Conservation (phyloP, 2,329 filamentous ascomycete species). For the Fusarium sarcochroum region DNA sequence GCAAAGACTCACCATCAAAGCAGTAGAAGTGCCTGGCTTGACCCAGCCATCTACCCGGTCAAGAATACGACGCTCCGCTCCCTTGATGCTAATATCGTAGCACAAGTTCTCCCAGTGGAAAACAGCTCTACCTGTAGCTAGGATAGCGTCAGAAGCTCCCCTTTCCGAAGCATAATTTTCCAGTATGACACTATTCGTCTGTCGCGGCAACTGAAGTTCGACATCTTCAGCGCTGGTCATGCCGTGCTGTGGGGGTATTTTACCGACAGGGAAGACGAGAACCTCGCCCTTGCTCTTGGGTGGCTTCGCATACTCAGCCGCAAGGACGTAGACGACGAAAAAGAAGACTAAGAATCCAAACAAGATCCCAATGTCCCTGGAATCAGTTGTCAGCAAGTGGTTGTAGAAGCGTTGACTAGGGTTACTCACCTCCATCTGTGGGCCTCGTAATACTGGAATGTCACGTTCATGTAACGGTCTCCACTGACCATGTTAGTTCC, state of each 20-base stretch:
- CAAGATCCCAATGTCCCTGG: slow-evolving; percentile 74
- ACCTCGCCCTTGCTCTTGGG: slow-evolving; percentile 75
- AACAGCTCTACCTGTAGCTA: slow-evolving; percentile 53
- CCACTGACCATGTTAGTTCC: slow-evolving; percentile 69
- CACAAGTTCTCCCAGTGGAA: slow-evolving; percentile 80
- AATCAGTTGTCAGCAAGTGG: no score
- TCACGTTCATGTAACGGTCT: slow-evolving; percentile 69
- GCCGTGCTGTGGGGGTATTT: slow-evolving; percentile 61
- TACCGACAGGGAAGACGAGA: slow-evolving; percentile 71
- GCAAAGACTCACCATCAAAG: slow-evolving; percentile 47
- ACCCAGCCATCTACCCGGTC: slow-evolving; percentile 83
- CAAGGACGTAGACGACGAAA: slow-evolving; percentile 72
- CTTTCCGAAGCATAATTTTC: not conserved
- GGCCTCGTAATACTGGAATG: slow-evolving; percentile 68
- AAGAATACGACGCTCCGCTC: slow-evolving; percentile 72
- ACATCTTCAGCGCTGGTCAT: no score
- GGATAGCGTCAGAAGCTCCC: not conserved
- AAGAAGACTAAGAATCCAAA: slow-evolving; percentile 75
- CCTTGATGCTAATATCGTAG: slow-evolving; percentile 73
- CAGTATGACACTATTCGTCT: no score
- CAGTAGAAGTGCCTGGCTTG: slow-evolving; percentile 80
- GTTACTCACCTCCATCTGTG: slow-evolving; percentile 64
- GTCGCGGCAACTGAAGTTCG: no score
- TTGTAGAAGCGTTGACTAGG: no score
- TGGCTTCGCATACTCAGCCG: slow-evolving; percentile 74